Evolutionary conservation across 2,329 filamentous ascomycete genomes (phyloP).

Genomic region (Pseudogymnoascus destructans): DNA sequence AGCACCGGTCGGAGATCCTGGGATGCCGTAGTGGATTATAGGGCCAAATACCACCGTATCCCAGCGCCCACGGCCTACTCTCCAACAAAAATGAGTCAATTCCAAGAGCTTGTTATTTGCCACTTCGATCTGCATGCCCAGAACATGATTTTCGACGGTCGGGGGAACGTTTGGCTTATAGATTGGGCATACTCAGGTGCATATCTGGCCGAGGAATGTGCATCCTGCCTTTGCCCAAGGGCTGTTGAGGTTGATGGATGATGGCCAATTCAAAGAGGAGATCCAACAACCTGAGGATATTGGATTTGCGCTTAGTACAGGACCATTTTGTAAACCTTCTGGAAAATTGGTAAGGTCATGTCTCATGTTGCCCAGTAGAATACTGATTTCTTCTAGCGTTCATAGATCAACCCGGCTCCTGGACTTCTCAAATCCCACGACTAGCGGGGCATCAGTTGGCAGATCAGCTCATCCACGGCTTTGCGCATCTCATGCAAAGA

Average conservation of each 20-base stretch:
- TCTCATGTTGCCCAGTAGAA: not conserved
- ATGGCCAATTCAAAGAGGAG: constrained; percentile 2
- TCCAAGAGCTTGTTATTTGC: constrained; percentile 13
- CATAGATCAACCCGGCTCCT: not conserved
- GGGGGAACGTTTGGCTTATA: constrained; percentile 14
- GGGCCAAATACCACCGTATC: no score
- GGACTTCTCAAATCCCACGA: no score
- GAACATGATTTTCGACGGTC: constrained; percentile 11
- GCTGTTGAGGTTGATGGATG: not conserved
- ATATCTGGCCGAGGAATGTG: constrained; percentile 12
- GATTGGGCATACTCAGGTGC: constrained; percentile 13
- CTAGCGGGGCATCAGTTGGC: no score
- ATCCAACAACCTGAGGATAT: not conserved
- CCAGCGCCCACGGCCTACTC: no score
- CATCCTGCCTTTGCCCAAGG: not conserved
- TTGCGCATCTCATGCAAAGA: no score
- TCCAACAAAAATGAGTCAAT: no score
- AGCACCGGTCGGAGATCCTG: no score
- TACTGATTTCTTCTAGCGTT: constrained; percentile 15
- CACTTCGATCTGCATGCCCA: constrained; percentile 11
- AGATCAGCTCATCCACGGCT: no score
- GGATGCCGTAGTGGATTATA: no score
- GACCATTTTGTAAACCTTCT: constrained; percentile 3
- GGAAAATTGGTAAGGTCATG: constrained; percentile 3
- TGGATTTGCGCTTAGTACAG: not conserved